Evolutionary conservation across 2,329 filamentous ascomycete species (phyloP), one percentile per base, ranked within the genome.

Genomic region (Aspergillus melleus): DNA sequence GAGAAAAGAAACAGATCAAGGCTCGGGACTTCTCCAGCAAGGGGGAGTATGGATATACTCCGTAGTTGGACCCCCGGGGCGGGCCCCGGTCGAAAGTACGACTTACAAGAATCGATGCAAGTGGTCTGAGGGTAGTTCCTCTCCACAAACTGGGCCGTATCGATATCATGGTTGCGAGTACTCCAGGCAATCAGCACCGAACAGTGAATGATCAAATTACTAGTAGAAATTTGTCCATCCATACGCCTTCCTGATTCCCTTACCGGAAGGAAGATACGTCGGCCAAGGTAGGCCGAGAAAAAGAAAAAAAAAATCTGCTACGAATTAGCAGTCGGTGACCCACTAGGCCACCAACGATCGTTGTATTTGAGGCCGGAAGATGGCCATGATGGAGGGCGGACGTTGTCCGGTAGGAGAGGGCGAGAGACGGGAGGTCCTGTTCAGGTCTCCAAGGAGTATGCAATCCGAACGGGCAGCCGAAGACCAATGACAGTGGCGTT

Each of bases 381-480:
- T 54, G 19, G 42, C n/a, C 26, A 46, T 54, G 52, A 50, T 51
- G 47, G 47, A n/a, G 5, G 60, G 57, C 63, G 64, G 65, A 67
- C 63, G 64, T 64, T 59, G 66, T 66, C 66, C 66, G 64, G 52
- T 29, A 26, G 36, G 20, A 14, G 26, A n/a, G 36, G 36, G 26
- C 8, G 5, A 36, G 22, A 42, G 26, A 24, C 9, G 24, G 49
- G 29, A 30, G 19, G 20, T 16, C 36, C 16, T 42, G 36, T 42
- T 8, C 9, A 29, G 26, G 26, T 29, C 6, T 29, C 24, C 36
- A 42, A 42, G 36, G 36, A 42, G 16, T 42, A 42, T 42, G 36
- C 36, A 42, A 42, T 42, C 32, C 32, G 11, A 12, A 36, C 14
- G 32, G 14, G 10, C 32, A 36, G 11, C 14, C 32, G 32, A 36